Evolutionary conservation across 2,329 filamentous ascomycete species (phyloP).

Genomic region (Trichoderma arundinaceum): DNA sequence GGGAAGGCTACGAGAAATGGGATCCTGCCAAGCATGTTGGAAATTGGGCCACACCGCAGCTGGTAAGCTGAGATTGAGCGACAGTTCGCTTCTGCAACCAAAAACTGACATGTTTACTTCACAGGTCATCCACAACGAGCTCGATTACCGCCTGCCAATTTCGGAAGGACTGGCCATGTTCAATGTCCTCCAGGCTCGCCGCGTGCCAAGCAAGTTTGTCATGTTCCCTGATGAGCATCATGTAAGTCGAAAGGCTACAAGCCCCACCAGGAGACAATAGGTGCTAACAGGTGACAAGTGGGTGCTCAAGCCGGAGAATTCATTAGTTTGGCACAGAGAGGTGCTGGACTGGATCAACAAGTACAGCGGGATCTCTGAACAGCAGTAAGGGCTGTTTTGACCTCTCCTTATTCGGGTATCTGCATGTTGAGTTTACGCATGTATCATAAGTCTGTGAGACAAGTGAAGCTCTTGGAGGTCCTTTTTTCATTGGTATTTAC

Average conservation of each 20-base stretch:
- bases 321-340: conserved; percentile 84
- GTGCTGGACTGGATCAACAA: conserved; percentile 80
- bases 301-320: conserved; percentile 92
- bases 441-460: conserved; percentile 2
- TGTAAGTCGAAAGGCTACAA: conserved; percentile 40
- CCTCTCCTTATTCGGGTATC: not conserved
- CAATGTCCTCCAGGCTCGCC: conserved; percentile 78
- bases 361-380: conserved; percentile 55
- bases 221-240: conserved; percentile 80
- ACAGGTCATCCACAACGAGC: conserved; percentile 77
- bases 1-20: conserved; percentile 70
- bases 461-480: not conserved
- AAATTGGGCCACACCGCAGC: conserved; percentile 84
- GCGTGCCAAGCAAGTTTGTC: conserved; percentile 77
- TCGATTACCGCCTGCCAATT: conserved; percentile 87
- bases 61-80: conserved; percentile 57
- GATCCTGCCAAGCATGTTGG: conserved; percentile 67
- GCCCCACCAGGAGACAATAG: not conserved
- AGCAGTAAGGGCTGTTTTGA: conserved; percentile 22
- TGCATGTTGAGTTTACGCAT: not conserved
- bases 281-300: conserved; percentile 52
- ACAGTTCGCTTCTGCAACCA: not conserved
- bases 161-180: conserved; percentile 85
- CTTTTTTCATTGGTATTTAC: not conserved
- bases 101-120: conserved; percentile 28